Conservation (phyloP, 352 stramenopile genomes). For the Pythium pectinolyticum region DNA sequence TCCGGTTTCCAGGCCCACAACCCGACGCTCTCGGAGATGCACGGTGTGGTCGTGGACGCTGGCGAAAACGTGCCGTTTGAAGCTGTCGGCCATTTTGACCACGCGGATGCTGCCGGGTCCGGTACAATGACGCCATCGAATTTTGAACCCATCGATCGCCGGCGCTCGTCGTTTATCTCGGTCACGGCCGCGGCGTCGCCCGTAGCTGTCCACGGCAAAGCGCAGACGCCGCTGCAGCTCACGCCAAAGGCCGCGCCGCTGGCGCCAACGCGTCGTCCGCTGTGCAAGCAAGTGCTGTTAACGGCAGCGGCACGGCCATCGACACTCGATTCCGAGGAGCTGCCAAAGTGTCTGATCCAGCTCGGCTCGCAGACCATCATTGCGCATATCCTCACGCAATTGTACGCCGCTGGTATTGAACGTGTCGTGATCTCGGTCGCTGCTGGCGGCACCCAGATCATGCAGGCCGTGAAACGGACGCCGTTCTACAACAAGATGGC, state of each 20-base stretch:
- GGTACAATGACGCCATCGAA: not conserved
- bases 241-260: constrained; percentile 15
- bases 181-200: constrained; percentile 20
- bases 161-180: constrained; percentile 22
- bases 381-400: constrained; percentile 74
- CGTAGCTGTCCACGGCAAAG: constrained; percentile 2
- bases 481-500: constrained; percentile 71
- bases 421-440: constrained; percentile 79
- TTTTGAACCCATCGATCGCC: constrained; percentile 5
- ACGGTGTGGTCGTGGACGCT: constrained; percentile 75
- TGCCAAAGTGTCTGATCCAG: constrained; percentile 75
- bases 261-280: too few species aligned
- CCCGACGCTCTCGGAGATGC: constrained; percentile 63
- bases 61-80: constrained; percentile 77
- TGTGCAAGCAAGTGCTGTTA: constrained; percentile 53
- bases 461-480: constrained; percentile 60
- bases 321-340: constrained; percentile 51
- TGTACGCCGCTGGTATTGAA: constrained; percentile 71
- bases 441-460: constrained; percentile 58
- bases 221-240: constrained; percentile 2
- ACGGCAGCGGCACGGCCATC: constrained; percentile 57
- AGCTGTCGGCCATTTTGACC: constrained; percentile 43
- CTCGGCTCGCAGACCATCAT: constrained; percentile 75
- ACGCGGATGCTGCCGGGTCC: not conserved
- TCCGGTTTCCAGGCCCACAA: constrained; percentile 57